phyloP scores from a whole-genome alignment of 306 rosid genomes.

The Astragalus glycyphyllos region DNA sequence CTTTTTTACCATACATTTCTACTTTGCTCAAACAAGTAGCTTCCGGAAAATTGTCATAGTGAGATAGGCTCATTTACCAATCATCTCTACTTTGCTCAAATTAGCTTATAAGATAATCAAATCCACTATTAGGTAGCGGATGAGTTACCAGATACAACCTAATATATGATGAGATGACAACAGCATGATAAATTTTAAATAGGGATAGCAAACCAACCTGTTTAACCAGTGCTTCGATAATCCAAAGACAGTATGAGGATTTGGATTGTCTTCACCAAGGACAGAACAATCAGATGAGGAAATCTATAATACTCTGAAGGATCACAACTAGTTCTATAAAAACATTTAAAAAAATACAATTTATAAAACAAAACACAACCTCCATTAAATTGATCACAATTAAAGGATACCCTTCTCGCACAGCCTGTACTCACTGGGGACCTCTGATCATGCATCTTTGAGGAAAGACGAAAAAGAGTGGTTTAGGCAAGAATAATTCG shows the following conservation, averaged over 20 bases:
- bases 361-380: conserved; percentile 31
- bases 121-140: background rate
- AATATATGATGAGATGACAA: conserved; percentile 26
- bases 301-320: conserved; percentile 70
- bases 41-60: background rate
- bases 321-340: conserved; percentile 33
- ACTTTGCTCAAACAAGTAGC: background rate
- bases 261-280: conserved; percentile 64
- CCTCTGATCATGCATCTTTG: conserved; percentile 78
- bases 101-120: background rate
- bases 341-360: background rate
- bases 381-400: conserved; percentile 37
- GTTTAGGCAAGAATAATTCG: conserved; percentile 41
- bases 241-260: conserved; percentile 64
- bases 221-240: conserved; percentile 77
- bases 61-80: background rate
- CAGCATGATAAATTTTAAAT: conserved; percentile 21
- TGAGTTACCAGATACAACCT: background rate
- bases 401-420: conserved; percentile 73
- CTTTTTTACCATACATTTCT: background rate
- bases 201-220: conserved; percentile 57
- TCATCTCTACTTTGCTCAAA: background rate
- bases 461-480: conserved; percentile 39
- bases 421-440: conserved; percentile 64
- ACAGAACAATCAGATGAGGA: conserved; percentile 66